Percentiles rank a stretch among this genome's conserved stretches.
These are phyloP conservation scores for Fraxinus xanthoxyloides DNA, from an alignment of 305 asterid genomes.

Conservation along the genomic window DNA sequence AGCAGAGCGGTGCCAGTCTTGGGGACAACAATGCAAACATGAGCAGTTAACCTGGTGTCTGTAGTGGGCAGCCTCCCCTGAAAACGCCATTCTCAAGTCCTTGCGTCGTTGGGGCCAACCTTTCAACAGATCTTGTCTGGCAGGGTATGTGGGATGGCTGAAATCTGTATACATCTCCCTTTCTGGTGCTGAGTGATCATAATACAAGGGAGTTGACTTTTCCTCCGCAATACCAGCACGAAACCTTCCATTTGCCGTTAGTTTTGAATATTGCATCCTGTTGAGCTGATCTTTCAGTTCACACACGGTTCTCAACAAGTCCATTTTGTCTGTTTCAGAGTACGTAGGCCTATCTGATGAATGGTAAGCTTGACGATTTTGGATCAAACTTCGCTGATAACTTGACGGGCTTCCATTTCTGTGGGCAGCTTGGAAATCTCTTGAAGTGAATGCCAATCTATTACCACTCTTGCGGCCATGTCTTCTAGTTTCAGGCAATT, in stretches of 20 bases:
- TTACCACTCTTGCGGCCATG: conserved; percentile 17
- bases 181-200: conserved; percentile 30
- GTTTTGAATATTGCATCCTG: conserved; percentile 40
- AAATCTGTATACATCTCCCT: conserved; percentile 37
- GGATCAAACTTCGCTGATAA: conserved; percentile 29
- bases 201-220: conserved; percentile 26
- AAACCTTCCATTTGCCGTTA: conserved; percentile 23
- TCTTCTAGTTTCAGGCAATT: conserved; percentile 33
- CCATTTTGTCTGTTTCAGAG: conserved; percentile 52
- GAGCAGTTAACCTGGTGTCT: conserved; percentile 46
- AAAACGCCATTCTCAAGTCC: conserved; percentile 44
- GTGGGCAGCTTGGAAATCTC: conserved; percentile 31
- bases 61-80: conserved; percentile 57
- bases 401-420: conserved; percentile 31
- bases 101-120: conserved; percentile 33
- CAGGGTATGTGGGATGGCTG: conserved; percentile 28
- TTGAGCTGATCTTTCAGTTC: conserved; percentile 74
- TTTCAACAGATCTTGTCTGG: conserved; percentile 18
- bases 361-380: conserved; percentile 35
- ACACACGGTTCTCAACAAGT: conserved; percentile 60
- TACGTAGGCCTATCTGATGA: conserved; percentile 37
- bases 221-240: conserved; percentile 25
- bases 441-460: conserved; percentile 32
- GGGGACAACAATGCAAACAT: conserved; percentile 51
- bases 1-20: conserved; percentile 44